Evolutionary conservation across 2,329 filamentous ascomycete species (phyloP).

Genomic region (Scytalidium lignicola): DNA sequence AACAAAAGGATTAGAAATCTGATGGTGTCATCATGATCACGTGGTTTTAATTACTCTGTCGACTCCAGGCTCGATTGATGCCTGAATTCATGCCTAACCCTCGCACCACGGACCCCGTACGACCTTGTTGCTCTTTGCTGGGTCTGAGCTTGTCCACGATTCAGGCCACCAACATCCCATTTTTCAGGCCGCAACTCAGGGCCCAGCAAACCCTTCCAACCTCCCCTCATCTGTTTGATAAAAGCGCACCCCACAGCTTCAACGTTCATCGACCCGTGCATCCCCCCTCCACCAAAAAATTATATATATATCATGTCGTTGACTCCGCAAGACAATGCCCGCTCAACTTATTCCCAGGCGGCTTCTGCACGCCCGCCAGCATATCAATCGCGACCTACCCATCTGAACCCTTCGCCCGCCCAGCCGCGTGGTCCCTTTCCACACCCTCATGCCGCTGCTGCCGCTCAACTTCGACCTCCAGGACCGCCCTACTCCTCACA

Average conservation of each 20-base stretch:
- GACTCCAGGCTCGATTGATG: too few species aligned
- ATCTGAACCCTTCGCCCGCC: conserved; percentile 14
- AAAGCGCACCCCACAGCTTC: not conserved
- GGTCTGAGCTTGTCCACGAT: not conserved
- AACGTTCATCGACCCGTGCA: not conserved
- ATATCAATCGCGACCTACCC: conserved; percentile 16
- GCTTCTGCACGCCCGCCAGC: conserved; percentile 19
- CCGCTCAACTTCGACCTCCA: conserved; percentile 15
- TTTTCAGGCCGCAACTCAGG: not conserved
- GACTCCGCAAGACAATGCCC: conserved; percentile 22
- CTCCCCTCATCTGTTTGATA: not conserved
- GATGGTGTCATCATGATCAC: too few species aligned
- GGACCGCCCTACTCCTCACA: conserved; percentile 23
- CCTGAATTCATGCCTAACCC: too few species aligned
- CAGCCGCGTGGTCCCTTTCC: conserved; percentile 1
- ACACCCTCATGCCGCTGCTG: conserved; percentile 13
- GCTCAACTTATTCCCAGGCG: conserved; percentile 16
- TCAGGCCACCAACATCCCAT: not conserved
- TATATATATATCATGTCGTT: conserved; percentile 17
- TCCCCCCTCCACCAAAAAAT: not conserved
- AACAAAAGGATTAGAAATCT: too few species aligned
- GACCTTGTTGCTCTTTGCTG: too few species aligned
- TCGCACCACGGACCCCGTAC: too few species aligned
- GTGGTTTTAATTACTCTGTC: too few species aligned
- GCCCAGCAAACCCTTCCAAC: not conserved